Base-by-base conservation (phyloP, 2,329 filamentous ascomycete genomes). In the Leptoxyphium fumago region DNA sequence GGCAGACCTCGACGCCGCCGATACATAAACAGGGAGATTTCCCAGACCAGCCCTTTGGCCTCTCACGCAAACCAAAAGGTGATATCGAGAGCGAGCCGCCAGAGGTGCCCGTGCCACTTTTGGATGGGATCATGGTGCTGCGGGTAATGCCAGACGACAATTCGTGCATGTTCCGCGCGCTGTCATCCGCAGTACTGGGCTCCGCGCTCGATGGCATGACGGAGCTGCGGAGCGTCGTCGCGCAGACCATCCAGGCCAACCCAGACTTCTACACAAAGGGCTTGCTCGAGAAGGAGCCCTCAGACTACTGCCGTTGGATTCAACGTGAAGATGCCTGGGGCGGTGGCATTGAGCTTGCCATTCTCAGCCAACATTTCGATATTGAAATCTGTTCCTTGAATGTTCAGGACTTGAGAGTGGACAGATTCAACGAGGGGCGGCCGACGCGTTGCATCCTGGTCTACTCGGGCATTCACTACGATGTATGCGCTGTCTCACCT, bases 71-170 rank as follows among this genome's bases (percentile, higher is more conserved):
- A 32, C 61, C 66, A 38, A 72, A 68, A 45, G 62, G 63, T 15
- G 58, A 65, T 5, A 52, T 65, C 18, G 67, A 73, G 36, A 67
- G 69, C 39, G 77, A 82, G 49, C 75, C 77, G 1, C 78, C 78
- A 0, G 76, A 80, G 53, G 62, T 82, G 1, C 64, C 71, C 0
- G 67, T 80, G 0, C 70, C 75, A 6, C 65, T 71, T 26, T 71
- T 75, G 41, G 65, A 66, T 29, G 75, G 74, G 40, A 74, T 70
- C 1, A 62, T 75, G 14, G 82, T 93, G 8, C 74, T 95, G 14
- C 81, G 89, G 11, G 84, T 96, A 42, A 95, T 96, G 89, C 86
- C 88, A 4, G 89, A 95, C 58, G 89, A 96, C 63, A 95, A 95
- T 63, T 86, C 80, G 46, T 96, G 89, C 64, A 78, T 96, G 56